Conservation (phyloP, 768 basidiomycete genomes). For the Boletus rubropictus region DNA sequence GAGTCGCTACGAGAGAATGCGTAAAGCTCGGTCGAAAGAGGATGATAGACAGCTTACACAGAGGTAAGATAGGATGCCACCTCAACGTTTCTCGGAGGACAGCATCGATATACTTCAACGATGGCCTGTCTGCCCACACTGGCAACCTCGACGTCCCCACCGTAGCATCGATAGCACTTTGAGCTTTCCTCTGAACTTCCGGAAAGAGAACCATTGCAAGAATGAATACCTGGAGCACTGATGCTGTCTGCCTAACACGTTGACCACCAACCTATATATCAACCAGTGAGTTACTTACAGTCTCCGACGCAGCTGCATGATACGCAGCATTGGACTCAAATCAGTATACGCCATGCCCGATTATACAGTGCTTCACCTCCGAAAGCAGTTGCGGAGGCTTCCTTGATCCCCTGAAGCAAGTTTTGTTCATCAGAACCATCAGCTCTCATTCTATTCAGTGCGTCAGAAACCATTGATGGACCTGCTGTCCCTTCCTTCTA, state of each 20-base stretch:
- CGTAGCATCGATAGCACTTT: slow-evolving; percentile 26
- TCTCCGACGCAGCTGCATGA: slow-evolving; percentile 16
- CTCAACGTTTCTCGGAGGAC: slow-evolving; percentile 28
- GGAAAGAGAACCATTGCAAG: slow-evolving; percentile 33
- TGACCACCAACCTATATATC: background rate
- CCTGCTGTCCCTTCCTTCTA: slow-evolving; percentile 12
- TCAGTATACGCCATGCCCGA: background rate
- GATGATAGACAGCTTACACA: slow-evolving; percentile 13
- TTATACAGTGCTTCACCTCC: slow-evolving; percentile 9
- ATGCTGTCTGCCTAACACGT: slow-evolving; percentile 16
- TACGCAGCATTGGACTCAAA: background rate
- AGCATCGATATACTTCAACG: slow-evolving; percentile 25
- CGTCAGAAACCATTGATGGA: slow-evolving; percentile 15
- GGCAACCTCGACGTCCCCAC: slow-evolving; percentile 26
- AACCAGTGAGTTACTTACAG: slow-evolving; percentile 2
- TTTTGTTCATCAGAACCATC: background rate
- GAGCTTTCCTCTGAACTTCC: slow-evolving; percentile 25
- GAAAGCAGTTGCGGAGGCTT: slow-evolving; percentile 18
- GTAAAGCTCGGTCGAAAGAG: background rate
- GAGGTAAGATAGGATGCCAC: slow-evolving; percentile 20
- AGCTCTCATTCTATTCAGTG: slow-evolving; percentile 6
- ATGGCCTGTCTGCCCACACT: slow-evolving; percentile 19
- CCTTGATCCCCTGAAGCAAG: slow-evolving; percentile 12
- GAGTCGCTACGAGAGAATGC: slow-evolving; percentile 3
- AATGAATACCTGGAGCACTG: slow-evolving; percentile 28